A percentile compares a stretch with the other conserved stretches of the same genome.
These are phyloP conservation scores for Hibiscus syriacus DNA, from an alignment of 345 rosid genomes.

Conservation along the genomic window DNA sequence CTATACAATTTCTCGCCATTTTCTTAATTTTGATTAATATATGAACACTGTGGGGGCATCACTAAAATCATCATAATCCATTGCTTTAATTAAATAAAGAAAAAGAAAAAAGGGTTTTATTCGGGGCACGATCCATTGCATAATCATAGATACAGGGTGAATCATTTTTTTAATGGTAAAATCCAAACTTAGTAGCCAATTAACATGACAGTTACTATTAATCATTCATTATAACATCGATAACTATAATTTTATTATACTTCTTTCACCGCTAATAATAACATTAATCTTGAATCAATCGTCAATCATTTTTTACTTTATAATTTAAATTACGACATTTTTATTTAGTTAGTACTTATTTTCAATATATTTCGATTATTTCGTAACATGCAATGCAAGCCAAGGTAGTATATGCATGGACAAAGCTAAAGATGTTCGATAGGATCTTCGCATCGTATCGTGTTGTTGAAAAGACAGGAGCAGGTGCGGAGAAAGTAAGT, in stretches of 20 bases:
- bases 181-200: slow-evolving; percentile 7
- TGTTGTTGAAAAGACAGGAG: not conserved
- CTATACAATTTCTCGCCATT: slow-evolving; percentile 16
- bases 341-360: too few relatives aligned
- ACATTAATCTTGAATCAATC: too few relatives aligned
- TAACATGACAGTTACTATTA: slow-evolving; percentile 13
- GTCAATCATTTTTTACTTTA: too few relatives aligned
- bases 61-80: slow-evolving; percentile 10
- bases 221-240: not conserved
- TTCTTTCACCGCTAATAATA: too few relatives aligned
- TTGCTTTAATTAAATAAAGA: not conserved
- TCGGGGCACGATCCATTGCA: too few relatives aligned
- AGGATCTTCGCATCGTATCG: not conserved
- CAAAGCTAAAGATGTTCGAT: not conserved
- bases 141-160: slow-evolving; percentile 12
- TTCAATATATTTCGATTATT: not conserved
- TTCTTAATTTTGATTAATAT: slow-evolving; percentile 4
- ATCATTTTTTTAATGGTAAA: slow-evolving; percentile 1
- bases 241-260: too few relatives aligned
- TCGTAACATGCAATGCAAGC: not conserved
- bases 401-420: not conserved
- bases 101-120: too few relatives aligned
- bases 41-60: slow-evolving; percentile 9
- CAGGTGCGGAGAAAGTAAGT: not conserved
- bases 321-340: too few relatives aligned